A percentile compares a stretch with the other conserved stretches of the same genome.
These are phyloP conservation scores for Sclerospora graminicola DNA, from an alignment of 352 stramenopile genomes.

Conservation along the genomic window DNA sequence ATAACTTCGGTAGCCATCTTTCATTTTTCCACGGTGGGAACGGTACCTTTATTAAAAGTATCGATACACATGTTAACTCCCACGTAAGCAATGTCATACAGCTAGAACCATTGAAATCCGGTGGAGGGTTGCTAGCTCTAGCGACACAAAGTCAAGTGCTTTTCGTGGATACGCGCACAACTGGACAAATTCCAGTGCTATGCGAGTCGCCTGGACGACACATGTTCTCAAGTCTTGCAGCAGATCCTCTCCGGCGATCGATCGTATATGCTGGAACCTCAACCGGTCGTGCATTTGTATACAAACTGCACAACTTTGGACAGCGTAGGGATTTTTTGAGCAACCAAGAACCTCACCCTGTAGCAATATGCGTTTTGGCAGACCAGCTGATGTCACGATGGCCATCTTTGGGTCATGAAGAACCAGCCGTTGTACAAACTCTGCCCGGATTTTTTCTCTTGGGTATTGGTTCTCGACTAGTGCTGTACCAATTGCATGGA, in stretches of 20 bases:
- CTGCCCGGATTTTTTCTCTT: constrained; percentile 21
- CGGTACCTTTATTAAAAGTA: too few relatives aligned
- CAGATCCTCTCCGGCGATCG: constrained; percentile 10
- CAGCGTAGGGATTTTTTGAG: not conserved
- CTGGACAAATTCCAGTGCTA: constrained; percentile 4
- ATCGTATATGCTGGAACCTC: constrained; percentile 18
- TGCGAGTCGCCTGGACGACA: constrained; percentile 12
- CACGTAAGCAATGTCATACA: too few relatives aligned
- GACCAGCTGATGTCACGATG: constrained; percentile 12
- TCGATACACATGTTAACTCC: too few relatives aligned
- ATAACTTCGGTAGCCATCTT: constrained; percentile 8
- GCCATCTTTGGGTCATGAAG: not conserved
- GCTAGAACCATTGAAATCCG: too few relatives aligned
- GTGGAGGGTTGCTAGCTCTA: too few relatives aligned
- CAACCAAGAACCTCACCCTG: not conserved
- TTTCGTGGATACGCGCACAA: constrained; percentile 10
- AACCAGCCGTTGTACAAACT: constrained; percentile 8
- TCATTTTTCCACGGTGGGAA: constrained; percentile 20
- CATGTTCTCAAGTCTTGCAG: constrained; percentile 12
- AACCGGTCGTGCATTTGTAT: constrained; percentile 16
- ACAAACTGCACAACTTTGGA: constrained; percentile 18
- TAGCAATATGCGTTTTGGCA: constrained; percentile 14
- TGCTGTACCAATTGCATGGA: constrained; percentile 17
- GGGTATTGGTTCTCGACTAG: constrained; percentile 5
- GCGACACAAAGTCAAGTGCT: constrained; percentile 9